Base-by-base conservation (phyloP, 176 grass and related monocot genomes). In the Oryza meridionalis region DNA sequence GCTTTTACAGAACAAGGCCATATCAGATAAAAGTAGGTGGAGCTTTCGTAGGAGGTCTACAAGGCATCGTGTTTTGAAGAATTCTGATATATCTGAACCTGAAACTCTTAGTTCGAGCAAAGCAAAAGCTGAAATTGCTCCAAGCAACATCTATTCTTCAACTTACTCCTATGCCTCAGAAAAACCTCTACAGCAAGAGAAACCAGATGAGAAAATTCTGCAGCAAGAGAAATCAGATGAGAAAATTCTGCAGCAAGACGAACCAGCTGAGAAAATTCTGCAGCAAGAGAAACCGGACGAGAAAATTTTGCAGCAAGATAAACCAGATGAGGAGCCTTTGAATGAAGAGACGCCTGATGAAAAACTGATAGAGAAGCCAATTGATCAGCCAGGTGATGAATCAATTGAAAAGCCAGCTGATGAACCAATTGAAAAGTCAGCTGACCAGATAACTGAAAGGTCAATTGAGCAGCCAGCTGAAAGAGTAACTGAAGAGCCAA, bases 31-130 rank as follows among this genome's bases (percentile, higher is more conserved):
- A 86, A 89, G 91, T 75, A 89, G 89, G 77, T 99, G 96, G 96
- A 99, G 96, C 82, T 99, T 96, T 59, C 88, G 96, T 25, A 96
- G 91, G 87, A 99, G 91, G 88, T 99, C 93, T 77, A 94, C 93
- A 81, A 90, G 93, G 73, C 96, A 99, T 59, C 90, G 88, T 75
- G 91, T 96, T 77, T 67, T 99, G 79, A 96, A 92, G 86, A 94
- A 92, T 47, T 92, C 83, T 37, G 93, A 91, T 82, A 86, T 93
- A 45, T 92, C 89, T 3, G 96, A 95, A 77, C 86, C 85, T 61
- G 77, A 91, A 88, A 86, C 93, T 87, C 69, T 90, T 75, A 93
- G 85, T 78, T 88, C 87, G 27, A 94, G 89, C 84, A 99, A 94
- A 87, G 96, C 92, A 84, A 94, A 88, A 77, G 47, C 88, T 92